Evolutionary conservation across 257 asterid genomes (phyloP), one percentile per base, ranked within the genome.

Genomic region (Lithospermum erythrorhizon): DNA sequence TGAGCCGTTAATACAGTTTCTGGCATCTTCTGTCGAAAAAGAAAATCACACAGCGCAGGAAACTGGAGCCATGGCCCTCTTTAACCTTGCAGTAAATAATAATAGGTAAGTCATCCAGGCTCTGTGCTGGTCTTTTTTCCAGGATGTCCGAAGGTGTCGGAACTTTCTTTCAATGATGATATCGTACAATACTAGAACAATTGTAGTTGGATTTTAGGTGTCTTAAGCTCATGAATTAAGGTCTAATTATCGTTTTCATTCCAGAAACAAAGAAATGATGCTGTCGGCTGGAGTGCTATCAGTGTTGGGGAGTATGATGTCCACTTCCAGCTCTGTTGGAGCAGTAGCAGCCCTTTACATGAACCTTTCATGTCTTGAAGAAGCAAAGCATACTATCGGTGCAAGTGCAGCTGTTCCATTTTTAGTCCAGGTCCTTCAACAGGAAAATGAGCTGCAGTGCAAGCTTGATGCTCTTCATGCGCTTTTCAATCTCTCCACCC

Each of bases 11-110:
- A 63, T 87, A 53, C 78, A 41, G 47, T 93, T 89, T 79, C 59
- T 93, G 80, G 96, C 82, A 62, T 76, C 79, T 52, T 86, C 97
- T 51, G 72, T 94, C 65, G 70, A 80, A 41, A 79, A 75, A 18
- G 64, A 82, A 74, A 76, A 75, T 64, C 81, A 61, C 70, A 66
- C 66, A 72, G 99, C 97, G 72, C 99, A 87, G 78, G 97, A 87
- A 65, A 69, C 81, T 3, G 99, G 91, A 27, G 89, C 99, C 17
- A 94, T 94, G 95, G 96, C 97, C 65, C 96, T 94, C 67, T 94
- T 94, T 75, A 94, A 94, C 80, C 94, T 94, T 61, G 96, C 96
- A 9, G 99, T 89, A 59, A 83, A 89, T 74, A 94, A 94, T 72
- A 83, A 94, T 85, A 89, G 99, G 99, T 94, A 74, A 3, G 45